Evolutionary conservation across 2,329 filamentous ascomycete species (phyloP), one percentile per base, ranked within the genome.

Genomic region (Fusarium torreyae): DNA sequence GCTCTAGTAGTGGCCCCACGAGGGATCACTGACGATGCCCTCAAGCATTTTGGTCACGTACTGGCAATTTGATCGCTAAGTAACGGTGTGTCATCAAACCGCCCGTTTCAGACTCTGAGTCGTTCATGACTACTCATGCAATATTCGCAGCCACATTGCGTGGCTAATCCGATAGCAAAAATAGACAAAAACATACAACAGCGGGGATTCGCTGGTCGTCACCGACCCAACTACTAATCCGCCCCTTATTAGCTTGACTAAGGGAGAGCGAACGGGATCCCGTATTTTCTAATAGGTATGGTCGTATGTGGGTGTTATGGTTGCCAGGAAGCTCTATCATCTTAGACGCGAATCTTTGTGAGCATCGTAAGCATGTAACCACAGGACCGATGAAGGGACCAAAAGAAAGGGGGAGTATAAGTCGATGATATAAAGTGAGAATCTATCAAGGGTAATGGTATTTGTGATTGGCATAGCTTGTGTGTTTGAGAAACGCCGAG

Each of bases 151-250:
- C 14, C 15, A 18, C 7, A 18, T 34, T 5, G 14, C n/a, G 3
- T 9, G 5, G 24, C 46, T 33, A n/a, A 6, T 22, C 18, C 4
- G 7, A 31, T 9, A 39, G 46, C 34, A 58, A 53, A 59, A 59
- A 33, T 9, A 13, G 4, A 7, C 17, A 46, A 52, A 54, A 56
- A 59, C 57, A 59, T 59, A 59, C 57, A 56, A 59, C 50, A 59
- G 50, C 57, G 33, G 56, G 49, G 34, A 38, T 42, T 52, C 49
- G 44, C 44, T 46, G 44, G 44, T 46, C 44, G 26, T 57, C 54
- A 57, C 54, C 54, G 45, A 51, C 54, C 45, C 54, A 57, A 52
- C 54, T 57, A 57, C 54, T 57, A 57, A 57, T 57, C 53, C 44
- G 44, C 43, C 53, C 43, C 53, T 57, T 49, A 39, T 33, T 38